phyloP scores from a whole-genome alignment of 2,329 filamentous ascomycete species.

The Metarhizium guizhouense region DNA sequence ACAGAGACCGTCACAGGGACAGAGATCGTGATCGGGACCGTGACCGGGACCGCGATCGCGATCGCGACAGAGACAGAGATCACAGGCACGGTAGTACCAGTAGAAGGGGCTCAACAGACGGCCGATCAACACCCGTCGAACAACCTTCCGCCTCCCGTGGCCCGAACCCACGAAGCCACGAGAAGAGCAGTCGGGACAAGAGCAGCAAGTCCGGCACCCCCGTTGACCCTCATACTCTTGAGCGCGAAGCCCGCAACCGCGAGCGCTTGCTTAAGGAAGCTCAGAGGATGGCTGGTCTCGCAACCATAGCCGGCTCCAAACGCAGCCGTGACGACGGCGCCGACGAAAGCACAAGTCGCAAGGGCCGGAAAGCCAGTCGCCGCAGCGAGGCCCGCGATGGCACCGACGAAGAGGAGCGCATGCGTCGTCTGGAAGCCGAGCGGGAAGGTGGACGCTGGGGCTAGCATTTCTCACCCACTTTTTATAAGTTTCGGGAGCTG shows the following conservation, averaged over 20 bases:
- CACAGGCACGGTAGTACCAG: constrained; percentile 24
- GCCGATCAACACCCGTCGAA: constrained; percentile 22
- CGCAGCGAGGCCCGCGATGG: constrained; percentile 37
- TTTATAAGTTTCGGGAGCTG: too few species aligned
- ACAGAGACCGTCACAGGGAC: constrained; percentile 27
- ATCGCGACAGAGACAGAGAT: constrained; percentile 21
- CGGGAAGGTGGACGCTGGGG: constrained; percentile 45
- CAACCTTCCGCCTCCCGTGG: constrained; percentile 29
- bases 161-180: constrained; percentile 13
- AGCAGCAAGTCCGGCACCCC: constrained; percentile 11
- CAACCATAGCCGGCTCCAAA: constrained; percentile 38
- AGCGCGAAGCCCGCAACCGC: constrained; percentile 57
- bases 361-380: constrained; percentile 32
- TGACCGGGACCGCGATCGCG: constrained; percentile 14
- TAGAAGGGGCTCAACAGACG: constrained; percentile 19
- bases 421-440: constrained; percentile 49
- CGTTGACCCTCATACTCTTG: constrained; percentile 57
- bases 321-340: constrained; percentile 38
- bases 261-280: constrained; percentile 61
- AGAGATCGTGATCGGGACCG: constrained; percentile 13
- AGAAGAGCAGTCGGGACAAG: constrained; percentile 26
- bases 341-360: constrained; percentile 28
- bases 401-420: constrained; percentile 43
- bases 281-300: constrained; percentile 51
- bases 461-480: constrained; percentile 13